Conservation (phyloP, 2,329 filamentous ascomycete genomes). For the Trichoderma breve region DNA sequence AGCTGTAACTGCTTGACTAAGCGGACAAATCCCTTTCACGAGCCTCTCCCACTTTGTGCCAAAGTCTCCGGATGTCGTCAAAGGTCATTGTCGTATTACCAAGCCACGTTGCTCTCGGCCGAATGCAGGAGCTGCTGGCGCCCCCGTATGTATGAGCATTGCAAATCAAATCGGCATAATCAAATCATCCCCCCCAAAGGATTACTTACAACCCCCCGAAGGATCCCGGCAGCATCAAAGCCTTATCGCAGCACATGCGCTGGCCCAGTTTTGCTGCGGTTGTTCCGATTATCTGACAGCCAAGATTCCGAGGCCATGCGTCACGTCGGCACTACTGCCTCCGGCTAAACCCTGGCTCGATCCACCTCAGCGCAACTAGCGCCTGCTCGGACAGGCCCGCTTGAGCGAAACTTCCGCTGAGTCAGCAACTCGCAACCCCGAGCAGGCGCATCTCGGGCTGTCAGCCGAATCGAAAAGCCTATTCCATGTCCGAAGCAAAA, state of each 20-base stretch:
- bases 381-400: slow-evolving; percentile 9
- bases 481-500: background rate
- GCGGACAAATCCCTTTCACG: background rate
- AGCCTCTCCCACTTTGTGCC: background rate
- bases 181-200: background rate
- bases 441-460: background rate
- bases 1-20: background rate
- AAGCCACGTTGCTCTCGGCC: background rate
- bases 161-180: background rate
- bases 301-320: background rate
- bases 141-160: background rate
- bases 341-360: background rate
- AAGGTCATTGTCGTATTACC: background rate
- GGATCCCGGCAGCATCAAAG: background rate
- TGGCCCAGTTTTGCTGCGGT: background rate
- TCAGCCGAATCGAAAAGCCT: background rate
- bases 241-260: background rate
- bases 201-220: background rate
- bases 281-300: background rate
- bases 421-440: background rate
- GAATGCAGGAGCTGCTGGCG: background rate
- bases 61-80: background rate
- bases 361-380: background rate
- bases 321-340: background rate
- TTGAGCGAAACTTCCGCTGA: slow-evolving; percentile 13